Evolutionary conservation across 2,329 filamentous ascomycete genomes (phyloP).

Genomic region (Aspergillus glaucus): DNA sequence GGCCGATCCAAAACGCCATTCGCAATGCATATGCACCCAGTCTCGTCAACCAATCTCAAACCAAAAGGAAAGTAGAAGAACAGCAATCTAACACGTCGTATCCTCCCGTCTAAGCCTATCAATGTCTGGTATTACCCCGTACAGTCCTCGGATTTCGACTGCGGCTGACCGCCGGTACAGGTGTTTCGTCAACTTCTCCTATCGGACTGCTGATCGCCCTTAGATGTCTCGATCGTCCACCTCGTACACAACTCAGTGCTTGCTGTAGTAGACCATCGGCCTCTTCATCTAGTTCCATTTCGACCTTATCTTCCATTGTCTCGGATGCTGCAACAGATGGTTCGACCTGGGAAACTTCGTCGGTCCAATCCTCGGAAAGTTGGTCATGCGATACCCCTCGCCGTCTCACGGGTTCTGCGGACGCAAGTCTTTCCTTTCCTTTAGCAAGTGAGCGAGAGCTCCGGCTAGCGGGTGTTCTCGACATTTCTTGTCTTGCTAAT

Average conservation of each 20-base stretch:
- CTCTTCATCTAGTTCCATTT: constrained; percentile 39
- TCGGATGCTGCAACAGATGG: constrained; percentile 9
- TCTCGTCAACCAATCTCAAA: background rate
- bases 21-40: no score
- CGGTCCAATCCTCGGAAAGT: constrained; percentile 30
- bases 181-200: constrained; percentile 19
- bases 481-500: constrained; percentile 9
- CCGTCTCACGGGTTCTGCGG: constrained; percentile 16
- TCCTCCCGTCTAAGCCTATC: background rate
- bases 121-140: constrained; percentile 16
- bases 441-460: constrained; percentile 23
- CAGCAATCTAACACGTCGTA: constrained; percentile 3
- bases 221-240: constrained; percentile 16
- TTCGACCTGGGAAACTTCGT: constrained; percentile 28
- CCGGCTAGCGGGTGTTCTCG: constrained; percentile 13
- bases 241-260: constrained; percentile 30
- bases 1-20: constrained; percentile 1
- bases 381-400: constrained; percentile 16
- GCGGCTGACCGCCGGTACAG: constrained; percentile 12
- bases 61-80: constrained; percentile 5
- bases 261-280: constrained; percentile 36
- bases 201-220: constrained; percentile 10
- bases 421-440: constrained; percentile 16
- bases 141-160: constrained; percentile 14
- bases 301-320: constrained; percentile 28